Evolutionary conservation across 2,329 filamentous ascomycete species (phyloP), one percentile per base, ranked within the genome.

Genomic region (Aspergillus proliferans): DNA sequence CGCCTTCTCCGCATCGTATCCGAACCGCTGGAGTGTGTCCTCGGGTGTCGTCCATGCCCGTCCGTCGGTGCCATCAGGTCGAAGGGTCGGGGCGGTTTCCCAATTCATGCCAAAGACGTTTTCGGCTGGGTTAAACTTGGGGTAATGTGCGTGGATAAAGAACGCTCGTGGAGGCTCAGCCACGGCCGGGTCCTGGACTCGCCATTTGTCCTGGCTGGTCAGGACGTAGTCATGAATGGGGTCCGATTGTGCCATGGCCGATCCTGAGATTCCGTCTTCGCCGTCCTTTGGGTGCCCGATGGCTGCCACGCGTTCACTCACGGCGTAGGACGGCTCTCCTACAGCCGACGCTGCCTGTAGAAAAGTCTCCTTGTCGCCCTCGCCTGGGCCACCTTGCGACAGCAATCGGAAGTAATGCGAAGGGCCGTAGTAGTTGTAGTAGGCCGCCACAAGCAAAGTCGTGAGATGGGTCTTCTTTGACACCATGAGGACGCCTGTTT

Each of bases 141-240:
- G 70, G 41, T 69, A 64, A 47, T 71, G 70, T 21, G 69, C 68
- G 48, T 73, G 69, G 30, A 73, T 60, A 39, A 71, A 72, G 47
- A 70, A 68, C 10, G 66, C 55, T 3, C 57, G 64, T 1, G 68
- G 68, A 6, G 68, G 46, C 18, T 60, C 51, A 15, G 61, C 66
- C 28, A 62, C 58, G 1, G 58, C 51, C 3, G 59, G 54, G 46
- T 71, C 65, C 42, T 66, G 62, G 2, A 65, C 58, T 14, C 67
- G 65, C 58, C 62, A 64, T 51, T 61, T 63, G 18, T 58, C 55
- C 39, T 67, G 55, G n/a, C 58, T 60, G 40, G 58, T 64, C 44
- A 67, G 54, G 10, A 58, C 55, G 47, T 61, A 62, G 48, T 73
- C 71, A 55, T 66, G 66, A 5, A 63, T 60, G 1, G 70, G 70